Conservation (phyloP, 257 asterid species). For the Coffea canephora region DNA sequence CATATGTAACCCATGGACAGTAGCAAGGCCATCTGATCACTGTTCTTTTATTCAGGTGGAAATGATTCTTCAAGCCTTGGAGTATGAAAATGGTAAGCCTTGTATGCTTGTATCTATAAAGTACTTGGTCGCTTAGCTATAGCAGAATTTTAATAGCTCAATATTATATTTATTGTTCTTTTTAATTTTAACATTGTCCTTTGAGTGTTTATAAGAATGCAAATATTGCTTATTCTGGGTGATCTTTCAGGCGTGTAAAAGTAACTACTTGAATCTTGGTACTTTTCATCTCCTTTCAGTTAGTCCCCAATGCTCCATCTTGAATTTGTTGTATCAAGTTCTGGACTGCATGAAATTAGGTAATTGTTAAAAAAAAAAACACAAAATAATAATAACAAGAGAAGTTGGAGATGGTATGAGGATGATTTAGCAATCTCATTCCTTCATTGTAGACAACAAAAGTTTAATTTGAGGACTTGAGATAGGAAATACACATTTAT, state of each 20-base stretch:
- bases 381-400: neutral
- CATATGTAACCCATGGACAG: neutral
- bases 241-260: neutral
- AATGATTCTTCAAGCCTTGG: conserved; percentile 98
- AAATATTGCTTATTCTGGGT: neutral
- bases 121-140: neutral
- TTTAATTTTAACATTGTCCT: too few relatives aligned
- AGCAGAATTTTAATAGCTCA: neutral
- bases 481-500: neutral
- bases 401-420: neutral
- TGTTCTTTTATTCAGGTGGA: conserved; percentile 61
- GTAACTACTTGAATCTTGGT: neutral
- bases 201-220: neutral
- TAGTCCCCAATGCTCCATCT: neutral
- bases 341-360: neutral
- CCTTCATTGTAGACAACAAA: neutral
- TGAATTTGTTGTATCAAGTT: neutral
- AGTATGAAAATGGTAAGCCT: conserved; percentile 78
- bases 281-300: neutral
- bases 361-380: neutral
- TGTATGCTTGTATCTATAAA: neutral
- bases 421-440: neutral
- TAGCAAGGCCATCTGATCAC: conserved; percentile 8
- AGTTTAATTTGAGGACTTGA: neutral
- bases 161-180: neutral